phyloP scores from a whole-genome alignment of 768 basidiomycete species.

The Lentinula guzmanii region DNA sequence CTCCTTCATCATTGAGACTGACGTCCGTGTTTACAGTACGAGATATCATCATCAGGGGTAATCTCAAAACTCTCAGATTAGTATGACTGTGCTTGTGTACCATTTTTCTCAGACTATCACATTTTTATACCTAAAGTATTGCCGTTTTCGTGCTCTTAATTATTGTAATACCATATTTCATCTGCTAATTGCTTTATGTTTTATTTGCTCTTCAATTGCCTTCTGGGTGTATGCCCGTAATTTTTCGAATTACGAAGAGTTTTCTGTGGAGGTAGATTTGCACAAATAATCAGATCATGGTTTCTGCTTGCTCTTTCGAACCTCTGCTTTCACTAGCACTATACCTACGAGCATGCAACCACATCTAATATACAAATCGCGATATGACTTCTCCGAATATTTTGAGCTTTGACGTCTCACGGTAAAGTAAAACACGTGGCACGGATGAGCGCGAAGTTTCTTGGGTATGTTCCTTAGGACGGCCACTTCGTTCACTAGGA shows the following conservation, averaged over 20 bases:
- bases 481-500: neutral
- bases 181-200: neutral
- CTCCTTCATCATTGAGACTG: neutral
- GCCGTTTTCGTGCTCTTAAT: neutral
- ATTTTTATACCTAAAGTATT: neutral
- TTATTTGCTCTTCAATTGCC: neutral
- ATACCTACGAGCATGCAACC: no score
- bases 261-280: no score
- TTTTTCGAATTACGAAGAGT: no score
- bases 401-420: no score
- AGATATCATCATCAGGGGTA: constrained; percentile 36
- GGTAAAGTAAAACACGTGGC: no score
- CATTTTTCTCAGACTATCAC: constrained; percentile 8
- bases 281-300: no score
- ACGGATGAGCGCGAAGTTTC: no score
- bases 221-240: neutral
- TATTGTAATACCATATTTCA: neutral
- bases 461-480: neutral
- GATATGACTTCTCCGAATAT: no score
- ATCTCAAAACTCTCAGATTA: constrained; percentile 29
- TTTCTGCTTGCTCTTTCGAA: no score
- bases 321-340: no score
- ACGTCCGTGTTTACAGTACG: constrained; percentile 25
- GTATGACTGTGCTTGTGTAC: constrained; percentile 22
- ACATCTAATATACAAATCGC: no score